phyloP scores from a whole-genome alignment of 257 asterid species.

The Ilex asprella region DNA sequence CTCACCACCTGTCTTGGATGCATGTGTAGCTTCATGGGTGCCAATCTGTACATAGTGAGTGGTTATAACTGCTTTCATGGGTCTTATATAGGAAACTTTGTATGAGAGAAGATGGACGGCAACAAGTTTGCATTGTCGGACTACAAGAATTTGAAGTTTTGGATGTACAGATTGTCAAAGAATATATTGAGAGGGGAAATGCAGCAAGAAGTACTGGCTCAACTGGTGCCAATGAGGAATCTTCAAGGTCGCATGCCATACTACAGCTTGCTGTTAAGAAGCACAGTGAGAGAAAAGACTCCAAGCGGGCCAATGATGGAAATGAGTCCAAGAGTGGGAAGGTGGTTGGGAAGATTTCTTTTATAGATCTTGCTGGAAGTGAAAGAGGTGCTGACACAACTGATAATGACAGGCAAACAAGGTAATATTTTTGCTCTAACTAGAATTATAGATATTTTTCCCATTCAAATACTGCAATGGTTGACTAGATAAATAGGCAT shows the following conservation, averaged over 20 bases:
- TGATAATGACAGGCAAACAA: conserved; percentile 91
- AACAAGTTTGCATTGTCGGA: conserved; percentile 98
- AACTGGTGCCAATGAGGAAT: conserved; percentile 98
- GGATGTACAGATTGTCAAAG: conserved; percentile 90
- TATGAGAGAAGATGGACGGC: conserved; percentile 97
- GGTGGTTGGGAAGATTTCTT: conserved; percentile 92
- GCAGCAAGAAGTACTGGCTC: conserved; percentile 93
- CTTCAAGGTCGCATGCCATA: conserved; percentile 97
- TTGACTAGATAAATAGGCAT: too few species aligned
- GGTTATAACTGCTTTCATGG: neutral
- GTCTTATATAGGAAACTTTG: conserved; percentile 64
- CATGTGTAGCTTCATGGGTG: neutral
- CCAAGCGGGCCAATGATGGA: conserved; percentile 62
- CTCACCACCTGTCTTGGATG: neutral
- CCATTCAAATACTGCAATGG: too few species aligned
- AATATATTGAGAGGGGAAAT: conserved; percentile 84
- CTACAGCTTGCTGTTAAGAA: conserved; percentile 86
- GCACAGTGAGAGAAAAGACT: conserved; percentile 81
- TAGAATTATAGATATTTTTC: too few species aligned
- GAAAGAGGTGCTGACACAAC: conserved; percentile 99
- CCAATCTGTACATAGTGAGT: neutral
- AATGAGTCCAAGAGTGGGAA: conserved; percentile 72
- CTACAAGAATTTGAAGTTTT: conserved; percentile 94
- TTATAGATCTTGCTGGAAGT: conserved; percentile 98
- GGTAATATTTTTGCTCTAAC: conserved; percentile 35